Base-by-base conservation (phyloP, 345 rosid genomes). In the Acer yangbiense region DNA sequence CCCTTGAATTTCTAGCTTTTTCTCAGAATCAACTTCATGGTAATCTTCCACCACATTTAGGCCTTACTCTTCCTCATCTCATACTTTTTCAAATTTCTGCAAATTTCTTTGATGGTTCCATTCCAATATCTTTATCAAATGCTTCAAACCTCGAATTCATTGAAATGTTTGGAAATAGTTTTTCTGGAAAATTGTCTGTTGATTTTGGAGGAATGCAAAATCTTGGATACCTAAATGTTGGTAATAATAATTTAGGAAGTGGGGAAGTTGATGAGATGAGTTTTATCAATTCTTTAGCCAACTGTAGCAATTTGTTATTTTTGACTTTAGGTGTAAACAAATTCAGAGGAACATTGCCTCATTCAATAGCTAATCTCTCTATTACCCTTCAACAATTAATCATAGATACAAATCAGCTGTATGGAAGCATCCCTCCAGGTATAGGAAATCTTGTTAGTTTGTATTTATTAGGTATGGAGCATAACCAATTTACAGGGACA, bases 101-200 rank as follows among this genome's bases (percentile, higher is more conserved):
- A 1, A 80, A 85, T 54, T 20, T 9, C 0, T 55, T 83, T 8
- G 14, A 43, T 2, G 86, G 85, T 12, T 39, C 39, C 2, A 65
- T 86, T 64, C 86, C 85, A 0, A 9, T 20, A 1, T 75, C 84
- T 1, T 14, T 86, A 23, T 73, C 74, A 48, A 83, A 83, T 77
- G 77, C 79, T 43, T 58, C 81, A 20, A 72, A 78, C 5, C 76
- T 85, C 7, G 14, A 44, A 1, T 0, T 0, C 0, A 6, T 85
- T 43, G 2, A 50, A 7, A 18, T 80, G 16, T 0, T 16, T 9
- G 41, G 0, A 1, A 83, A 79, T 46, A 57, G 8, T 23, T 62
- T 81, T 61, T 67, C 70, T 11, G 85, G 85, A 3, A 63, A 48
- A 63, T 57, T 83, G 0, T 73, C 71, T 0, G 64, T 68, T 75